phyloP scores from a whole-genome alignment of 139 green algal genomes.

The Coelastrella sp. region DNA sequence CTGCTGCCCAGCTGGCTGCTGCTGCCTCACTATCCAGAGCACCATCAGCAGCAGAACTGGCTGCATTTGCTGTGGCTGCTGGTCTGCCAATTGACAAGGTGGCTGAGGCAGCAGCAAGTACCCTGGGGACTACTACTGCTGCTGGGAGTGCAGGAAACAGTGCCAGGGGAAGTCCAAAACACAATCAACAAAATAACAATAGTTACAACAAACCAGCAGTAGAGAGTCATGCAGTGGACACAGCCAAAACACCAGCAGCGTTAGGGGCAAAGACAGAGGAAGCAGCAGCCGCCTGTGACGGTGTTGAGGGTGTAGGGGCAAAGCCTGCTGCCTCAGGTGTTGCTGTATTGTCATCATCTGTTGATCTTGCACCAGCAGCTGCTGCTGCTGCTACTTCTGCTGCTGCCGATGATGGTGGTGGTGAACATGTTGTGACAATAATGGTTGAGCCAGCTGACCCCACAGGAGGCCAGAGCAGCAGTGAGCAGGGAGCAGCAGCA shows the following conservation, averaged over 20 bases:
- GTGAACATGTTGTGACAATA: neutral
- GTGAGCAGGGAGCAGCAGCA: neutral
- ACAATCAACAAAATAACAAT: neutral
- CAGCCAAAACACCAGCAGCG: neutral
- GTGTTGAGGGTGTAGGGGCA: neutral
- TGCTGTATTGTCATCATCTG: neutral
- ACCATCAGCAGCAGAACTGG: slow-evolving; percentile 23
- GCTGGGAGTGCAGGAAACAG: neutral
- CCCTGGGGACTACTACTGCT: neutral
- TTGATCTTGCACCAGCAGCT: neutral
- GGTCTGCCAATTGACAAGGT: slow-evolving; percentile 15
- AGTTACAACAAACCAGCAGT: too few relatives aligned
- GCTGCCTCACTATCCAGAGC: slow-evolving; percentile 13
- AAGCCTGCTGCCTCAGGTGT: neutral
- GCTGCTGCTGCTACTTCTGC: neutral
- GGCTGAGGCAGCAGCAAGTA: slow-evolving; percentile 14
- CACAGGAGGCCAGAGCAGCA: neutral
- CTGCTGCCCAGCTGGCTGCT: slow-evolving; percentile 30
- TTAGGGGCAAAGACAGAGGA: neutral
- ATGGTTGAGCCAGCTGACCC: neutral
- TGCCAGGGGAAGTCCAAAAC: neutral
- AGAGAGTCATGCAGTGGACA: too few relatives aligned
- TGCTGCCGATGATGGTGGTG: neutral
- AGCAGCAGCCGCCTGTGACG: neutral
- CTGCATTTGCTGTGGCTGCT: slow-evolving; percentile 14